Percentiles rank a stretch among this genome's conserved stretches.
phyloP scores from a whole-genome alignment of 495 filamentous ascomycete species.

The Oidiodendron maius region DNA sequence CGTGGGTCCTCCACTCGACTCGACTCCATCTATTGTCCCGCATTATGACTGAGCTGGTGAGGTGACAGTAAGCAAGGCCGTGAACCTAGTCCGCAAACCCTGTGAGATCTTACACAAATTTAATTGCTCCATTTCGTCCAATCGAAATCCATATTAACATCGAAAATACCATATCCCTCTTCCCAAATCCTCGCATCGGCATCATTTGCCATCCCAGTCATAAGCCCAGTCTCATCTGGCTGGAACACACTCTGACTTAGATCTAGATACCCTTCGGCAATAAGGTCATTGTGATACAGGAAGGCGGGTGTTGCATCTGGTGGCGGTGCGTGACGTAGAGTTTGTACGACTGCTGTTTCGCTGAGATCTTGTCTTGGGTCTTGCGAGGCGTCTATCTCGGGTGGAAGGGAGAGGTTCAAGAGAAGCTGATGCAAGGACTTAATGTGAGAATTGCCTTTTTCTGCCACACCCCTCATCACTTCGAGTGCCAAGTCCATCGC shows the following conservation, averaged over 20 bases:
- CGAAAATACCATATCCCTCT: background rate
- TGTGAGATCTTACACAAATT: too few relatives aligned
- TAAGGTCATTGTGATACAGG: background rate
- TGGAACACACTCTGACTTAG: too few relatives aligned
- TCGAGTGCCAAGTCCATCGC: background rate
- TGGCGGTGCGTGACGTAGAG: background rate
- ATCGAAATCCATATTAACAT: background rate
- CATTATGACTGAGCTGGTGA: too few relatives aligned
- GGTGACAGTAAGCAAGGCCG: too few relatives aligned
- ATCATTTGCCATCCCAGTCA: too few relatives aligned
- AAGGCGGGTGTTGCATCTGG: too few relatives aligned
- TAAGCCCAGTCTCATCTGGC: background rate
- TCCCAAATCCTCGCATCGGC: background rate
- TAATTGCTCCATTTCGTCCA: too few relatives aligned
- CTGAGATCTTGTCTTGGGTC: too few relatives aligned
- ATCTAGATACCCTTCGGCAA: too few relatives aligned
- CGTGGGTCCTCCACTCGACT: too few relatives aligned
- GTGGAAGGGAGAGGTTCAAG: background rate
- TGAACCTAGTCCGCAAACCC: too few relatives aligned
- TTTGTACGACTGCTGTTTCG: background rate
- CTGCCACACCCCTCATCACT: background rate
- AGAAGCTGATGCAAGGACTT: background rate
- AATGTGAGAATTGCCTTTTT: background rate
- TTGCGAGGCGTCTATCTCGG: background rate
- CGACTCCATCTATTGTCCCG: too few relatives aligned